Conservation (phyloP, 1,284 basidiomycete genomes). For the Cryptococcus maquisensis region DNA sequence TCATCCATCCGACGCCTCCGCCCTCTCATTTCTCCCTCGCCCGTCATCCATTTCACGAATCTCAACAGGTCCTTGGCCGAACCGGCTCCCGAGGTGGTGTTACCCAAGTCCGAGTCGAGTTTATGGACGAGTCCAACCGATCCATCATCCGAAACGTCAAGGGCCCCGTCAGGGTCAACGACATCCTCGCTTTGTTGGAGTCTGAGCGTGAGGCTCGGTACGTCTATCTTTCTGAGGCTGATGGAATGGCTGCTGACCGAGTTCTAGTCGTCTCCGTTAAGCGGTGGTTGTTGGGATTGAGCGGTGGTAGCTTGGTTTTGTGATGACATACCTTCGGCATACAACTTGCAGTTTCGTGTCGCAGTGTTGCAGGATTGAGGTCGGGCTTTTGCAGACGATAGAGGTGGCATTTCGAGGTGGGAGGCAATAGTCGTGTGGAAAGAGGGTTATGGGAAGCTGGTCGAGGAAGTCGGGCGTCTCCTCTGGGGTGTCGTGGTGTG, state of each 20-base stretch:
- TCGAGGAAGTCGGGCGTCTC: too few species aligned
- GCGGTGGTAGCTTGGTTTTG: not conserved
- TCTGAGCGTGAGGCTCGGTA: conserved; percentile 99
- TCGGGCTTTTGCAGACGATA: not conserved
- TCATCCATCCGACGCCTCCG: not conserved
- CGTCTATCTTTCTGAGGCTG: conserved; percentile 46
- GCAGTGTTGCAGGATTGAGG: too few species aligned
- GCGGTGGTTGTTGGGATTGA: not conserved
- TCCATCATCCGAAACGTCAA: conserved; percentile 99
- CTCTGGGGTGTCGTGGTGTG: too few species aligned
- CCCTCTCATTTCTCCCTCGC: not conserved
- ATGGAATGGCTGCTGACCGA: not conserved
- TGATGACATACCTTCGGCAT: not conserved
- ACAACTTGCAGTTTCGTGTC: not conserved
- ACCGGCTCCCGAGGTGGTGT: conserved; percentile 99
- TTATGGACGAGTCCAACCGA: conserved; percentile 95
- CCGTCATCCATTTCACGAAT: not conserved
- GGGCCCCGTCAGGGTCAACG: conserved; percentile 92
- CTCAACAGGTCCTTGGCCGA: conserved; percentile 82
- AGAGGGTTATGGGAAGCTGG: too few species aligned
- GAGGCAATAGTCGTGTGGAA: too few species aligned
- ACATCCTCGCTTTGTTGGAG: conserved; percentile 96
- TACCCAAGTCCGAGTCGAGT: conserved; percentile 99
- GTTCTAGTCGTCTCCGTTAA: not conserved
- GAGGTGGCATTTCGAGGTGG: too few species aligned